Evolutionary conservation across 2,329 filamentous ascomycete genomes (phyloP), one percentile per base, ranked within the genome.

Genomic region (Diaporthe velutina): DNA sequence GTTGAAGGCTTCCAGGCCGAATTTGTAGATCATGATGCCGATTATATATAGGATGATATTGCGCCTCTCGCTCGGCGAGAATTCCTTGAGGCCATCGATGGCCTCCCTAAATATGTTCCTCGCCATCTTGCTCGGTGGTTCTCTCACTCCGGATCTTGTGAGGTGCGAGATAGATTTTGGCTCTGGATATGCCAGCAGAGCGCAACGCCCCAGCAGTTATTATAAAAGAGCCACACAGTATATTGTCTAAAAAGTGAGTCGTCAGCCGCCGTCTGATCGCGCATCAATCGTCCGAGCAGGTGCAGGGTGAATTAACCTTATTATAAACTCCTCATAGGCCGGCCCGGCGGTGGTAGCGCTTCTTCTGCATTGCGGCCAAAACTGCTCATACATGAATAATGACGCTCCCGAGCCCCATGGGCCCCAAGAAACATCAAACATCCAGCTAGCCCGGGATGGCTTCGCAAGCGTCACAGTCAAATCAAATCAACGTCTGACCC

Each of bases 11-110:
- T 88, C 86, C 17, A 88, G 82, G 35, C 86, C 87, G 74, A 89
- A 87, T 77, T 88, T 88, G 81, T 88, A 88, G 57, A 87, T 80
- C 85, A 88, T 88, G 74, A 88, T 88, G 8, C 86, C 87, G 10
- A 81, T 76, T 66, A 88, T 86, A 79, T 89, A 88, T 71, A 86
- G 81, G 61, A 81, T 79, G 64, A 87, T 84, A 74, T 87, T 86
- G 68, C 85, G 83, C 72, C 84, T 85, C 78, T 89, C 86, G 40
- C 75, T 74, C 17, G 79, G 77, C 7, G 78, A 77, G 76, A 81
- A 82, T 2, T 73, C 70, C n/a, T 55, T 73, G 3, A 73, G 70
- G 25, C 70, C 58, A 54, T 73, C 58, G n/a, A 66, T n/a, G 19
- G 70, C 70, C 25, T 73, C 70, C n/a, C 45, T 73, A 58, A 73